Base-by-base conservation (phyloP, 345 rosid genomes). In the Salix viminalis region DNA sequence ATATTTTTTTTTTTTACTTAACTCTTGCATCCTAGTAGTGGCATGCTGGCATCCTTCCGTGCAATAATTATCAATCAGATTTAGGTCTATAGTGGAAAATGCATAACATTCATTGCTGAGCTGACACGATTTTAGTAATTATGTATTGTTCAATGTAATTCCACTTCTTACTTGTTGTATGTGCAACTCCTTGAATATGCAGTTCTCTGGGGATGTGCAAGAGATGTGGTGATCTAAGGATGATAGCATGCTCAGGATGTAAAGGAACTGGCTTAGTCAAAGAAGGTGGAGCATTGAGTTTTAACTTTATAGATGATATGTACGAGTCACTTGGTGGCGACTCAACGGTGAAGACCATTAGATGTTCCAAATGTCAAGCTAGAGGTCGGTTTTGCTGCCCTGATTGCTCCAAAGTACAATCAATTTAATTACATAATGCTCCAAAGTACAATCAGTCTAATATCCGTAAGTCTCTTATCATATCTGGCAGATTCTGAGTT, bases 201-300 rank as follows among this genome's bases (percentile, higher is more conserved):
- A 93, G 97, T 41, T 88, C 94, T 1, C 87, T 96, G 37, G 95
- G 94, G 41, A 87, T 93, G 94, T 96, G 99, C 83, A 87, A 73
- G 74, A 93, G 79, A 81, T 96, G 99, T 14, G 98, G 98, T 2
- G 91, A 91, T 83, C 80, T 93, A 64, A 87, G 80, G 93, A 76
- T 85, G 83, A 80, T 89, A 79, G 91, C 99, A 0, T 96, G 98
- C 86, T 84, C 90, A 6, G 87, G 79, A 7, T 96, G 99, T 56
- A 89, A 86, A 85, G 98, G 99, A 50, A 86, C 83, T n/a, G 93
- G 98, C 61, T 74, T 69, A 3, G 82, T 91, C 65, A 96, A 84
- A 76, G 83, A 84, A 72, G 85, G 87, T 18, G 94, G 90, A 44
- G 77, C 77, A 4, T 79, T 91, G 67, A 81, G 84, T 79, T 89